Conservation (phyloP, 805 yeast genomes). For the Blastobotrys terrestris region DNA sequence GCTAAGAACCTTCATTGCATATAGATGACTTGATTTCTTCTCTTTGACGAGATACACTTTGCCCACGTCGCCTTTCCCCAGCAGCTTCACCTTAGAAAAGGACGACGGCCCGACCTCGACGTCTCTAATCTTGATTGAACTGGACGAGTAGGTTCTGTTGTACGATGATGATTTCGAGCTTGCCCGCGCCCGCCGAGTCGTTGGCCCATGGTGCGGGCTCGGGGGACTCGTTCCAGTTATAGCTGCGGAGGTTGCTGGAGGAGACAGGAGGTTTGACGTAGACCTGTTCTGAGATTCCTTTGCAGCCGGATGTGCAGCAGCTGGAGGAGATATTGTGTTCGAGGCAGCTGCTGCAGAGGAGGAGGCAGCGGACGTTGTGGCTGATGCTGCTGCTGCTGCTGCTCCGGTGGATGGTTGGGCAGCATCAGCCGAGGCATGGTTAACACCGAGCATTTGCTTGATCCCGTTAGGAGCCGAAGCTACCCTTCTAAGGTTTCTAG, state of each 20-base stretch:
- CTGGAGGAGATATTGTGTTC: too few species aligned
- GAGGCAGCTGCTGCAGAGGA: too few species aligned
- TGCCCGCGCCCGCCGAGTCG: slow-evolving; percentile 24
- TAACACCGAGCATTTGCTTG: slow-evolving; percentile 25
- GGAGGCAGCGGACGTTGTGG: too few species aligned
- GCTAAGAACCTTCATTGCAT: slow-evolving; percentile 87
- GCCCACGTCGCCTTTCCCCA: slow-evolving; percentile 98
- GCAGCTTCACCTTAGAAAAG: slow-evolving; percentile 80
- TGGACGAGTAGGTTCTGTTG: slow-evolving; percentile 61
- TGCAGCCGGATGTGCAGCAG: background rate
- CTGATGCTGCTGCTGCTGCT: too few species aligned
- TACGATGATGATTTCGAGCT: slow-evolving; percentile 41
- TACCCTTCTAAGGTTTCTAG: slow-evolving; percentile 51
- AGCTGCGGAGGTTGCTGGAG: background rate
- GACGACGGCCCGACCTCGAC: slow-evolving; percentile 82
- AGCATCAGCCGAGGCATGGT: too few species aligned
- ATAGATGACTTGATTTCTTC: slow-evolving; percentile 62
- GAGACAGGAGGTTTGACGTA: background rate
- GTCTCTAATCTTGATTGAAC: slow-evolving; percentile 65
- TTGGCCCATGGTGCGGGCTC: background rate
- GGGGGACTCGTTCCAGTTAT: background rate
- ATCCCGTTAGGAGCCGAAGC: slow-evolving; percentile 78
- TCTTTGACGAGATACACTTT: slow-evolving; percentile 90
- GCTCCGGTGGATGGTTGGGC: too few species aligned
- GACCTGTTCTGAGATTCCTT: background rate